A percentile compares a stretch with the other conserved stretches of the same genome.
Evolutionary conservation across 129 eudicot genomes (phyloP).

Genomic region (Tagetes erecta): DNA sequence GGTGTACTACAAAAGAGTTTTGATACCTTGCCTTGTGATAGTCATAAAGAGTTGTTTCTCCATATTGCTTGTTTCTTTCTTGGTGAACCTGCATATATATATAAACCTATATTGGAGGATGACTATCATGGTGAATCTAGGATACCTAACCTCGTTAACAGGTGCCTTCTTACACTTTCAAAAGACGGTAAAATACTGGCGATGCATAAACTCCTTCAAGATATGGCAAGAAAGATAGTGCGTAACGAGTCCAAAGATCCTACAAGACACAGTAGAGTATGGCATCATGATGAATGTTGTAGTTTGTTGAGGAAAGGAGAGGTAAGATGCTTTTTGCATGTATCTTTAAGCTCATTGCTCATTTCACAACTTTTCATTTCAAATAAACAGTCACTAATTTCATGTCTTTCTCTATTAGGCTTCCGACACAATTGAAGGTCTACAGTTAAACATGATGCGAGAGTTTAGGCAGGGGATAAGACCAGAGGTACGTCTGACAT

Average conservation of each 20-base stretch:
- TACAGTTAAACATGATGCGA: not conserved
- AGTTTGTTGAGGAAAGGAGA: constrained; percentile 10
- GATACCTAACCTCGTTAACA: constrained; percentile 2
- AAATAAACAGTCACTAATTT: not conserved
- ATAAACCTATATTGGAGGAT: not conserved
- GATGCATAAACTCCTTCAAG: constrained; percentile 10
- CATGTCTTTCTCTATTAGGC: constrained; percentile 21
- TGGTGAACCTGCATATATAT: not conserved
- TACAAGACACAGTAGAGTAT: not conserved
- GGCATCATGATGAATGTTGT: not conserved
- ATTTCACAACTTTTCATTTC: constrained; percentile 6
- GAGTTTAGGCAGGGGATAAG: not conserved
- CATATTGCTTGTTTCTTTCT: constrained; percentile 22
- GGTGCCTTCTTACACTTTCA: not conserved
- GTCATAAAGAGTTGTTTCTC: constrained; percentile 6
- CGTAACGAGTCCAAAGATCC: constrained; percentile 10
- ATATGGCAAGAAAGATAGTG: constrained; percentile 3
- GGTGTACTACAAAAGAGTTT: no score
- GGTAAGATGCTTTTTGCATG: constrained; percentile 15
- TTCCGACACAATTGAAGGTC: constrained; percentile 17
- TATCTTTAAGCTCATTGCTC: no score
- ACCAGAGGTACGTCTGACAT: not conserved
- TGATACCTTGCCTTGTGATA: not conserved
- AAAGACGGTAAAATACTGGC: not conserved
- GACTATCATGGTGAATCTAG: not conserved